These are phyloP conservation scores for Juglanconis sp. DNA, from an alignment of 2,329 filamentous ascomycete genomes.

Conservation along the genomic window DNA sequence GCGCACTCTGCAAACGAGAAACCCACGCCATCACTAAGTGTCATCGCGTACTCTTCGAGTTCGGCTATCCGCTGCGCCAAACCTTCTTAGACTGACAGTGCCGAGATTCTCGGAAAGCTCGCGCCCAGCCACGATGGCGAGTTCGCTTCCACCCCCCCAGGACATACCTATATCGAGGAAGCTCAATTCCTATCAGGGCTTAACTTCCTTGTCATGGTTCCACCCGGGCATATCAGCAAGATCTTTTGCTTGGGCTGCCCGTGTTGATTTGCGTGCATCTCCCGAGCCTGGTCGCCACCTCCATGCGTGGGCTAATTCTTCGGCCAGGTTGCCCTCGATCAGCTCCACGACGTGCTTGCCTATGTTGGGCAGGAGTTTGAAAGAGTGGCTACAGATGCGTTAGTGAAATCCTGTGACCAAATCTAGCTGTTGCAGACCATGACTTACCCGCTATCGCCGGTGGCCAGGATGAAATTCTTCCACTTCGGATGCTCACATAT, in stretches of 20 bases:
- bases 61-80: too few relatives aligned
- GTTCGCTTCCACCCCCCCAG: too few relatives aligned
- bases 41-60: too few relatives aligned
- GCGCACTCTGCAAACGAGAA: too few relatives aligned
- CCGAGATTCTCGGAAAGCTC: too few relatives aligned
- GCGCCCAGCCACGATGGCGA: too few relatives aligned
- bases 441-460: conserved; percentile 43
- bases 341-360: conserved; percentile 45
- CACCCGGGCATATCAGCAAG: conserved; percentile 44
- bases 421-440: background rate
- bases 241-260: conserved; percentile 39
- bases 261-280: conserved; percentile 39
- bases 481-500: conserved; percentile 36
- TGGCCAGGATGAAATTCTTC: conserved; percentile 44
- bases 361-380: conserved; percentile 44
- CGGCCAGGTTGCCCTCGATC: conserved; percentile 36
- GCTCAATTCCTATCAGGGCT: background rate
- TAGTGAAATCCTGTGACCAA: background rate
- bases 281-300: conserved; percentile 41
- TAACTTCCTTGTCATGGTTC: conserved; percentile 24
- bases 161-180: background rate
- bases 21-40: too few relatives aligned
- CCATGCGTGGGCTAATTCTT: conserved; percentile 39
- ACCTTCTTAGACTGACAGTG: too few relatives aligned
- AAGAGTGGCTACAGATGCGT: conserved; percentile 34